phyloP scores from a whole-genome alignment of 2,329 filamentous ascomycete genomes.

The Fusarium sacchari region DNA sequence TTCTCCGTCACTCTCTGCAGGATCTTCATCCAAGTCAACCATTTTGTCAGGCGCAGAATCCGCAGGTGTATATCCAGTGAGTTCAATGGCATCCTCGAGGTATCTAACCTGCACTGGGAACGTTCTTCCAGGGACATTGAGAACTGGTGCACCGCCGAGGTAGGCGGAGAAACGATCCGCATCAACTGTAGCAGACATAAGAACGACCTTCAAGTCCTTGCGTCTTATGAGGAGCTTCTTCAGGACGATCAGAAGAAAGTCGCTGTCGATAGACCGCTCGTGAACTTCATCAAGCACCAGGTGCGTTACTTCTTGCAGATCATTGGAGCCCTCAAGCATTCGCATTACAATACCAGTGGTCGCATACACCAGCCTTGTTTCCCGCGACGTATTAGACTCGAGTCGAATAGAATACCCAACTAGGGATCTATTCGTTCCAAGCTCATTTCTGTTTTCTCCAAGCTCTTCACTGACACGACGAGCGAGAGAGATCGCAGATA shows the following conservation, averaged over 20 bases:
- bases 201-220: constrained; percentile 86
- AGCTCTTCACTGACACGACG: constrained; percentile 94
- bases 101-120: constrained; percentile 91
- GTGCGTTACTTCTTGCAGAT: constrained; percentile 90
- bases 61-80: constrained; percentile 76
- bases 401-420: constrained; percentile 95
- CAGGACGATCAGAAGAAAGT: constrained; percentile 92
- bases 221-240: constrained; percentile 81
- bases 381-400: constrained; percentile 84
- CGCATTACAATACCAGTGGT: constrained; percentile 95
- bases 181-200: constrained; percentile 98
- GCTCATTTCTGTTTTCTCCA: constrained; percentile 82
- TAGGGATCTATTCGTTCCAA: constrained; percentile 84
- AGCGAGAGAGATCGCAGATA: constrained; percentile 94
- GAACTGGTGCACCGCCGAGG: constrained; percentile 82
- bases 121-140: constrained; percentile 91
- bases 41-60: constrained; percentile 60
- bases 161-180: constrained; percentile 91
- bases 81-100: constrained; percentile 90
- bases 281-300: constrained; percentile 98
- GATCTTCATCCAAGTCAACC: constrained; percentile 72
- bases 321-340: constrained; percentile 91
- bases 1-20: constrained; percentile 61
- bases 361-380: constrained; percentile 89
- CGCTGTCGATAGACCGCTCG: constrained; percentile 94